Conservation (phyloP, 2,329 filamentous ascomycete species). For the Pseudogymnoascus sp. region DNA sequence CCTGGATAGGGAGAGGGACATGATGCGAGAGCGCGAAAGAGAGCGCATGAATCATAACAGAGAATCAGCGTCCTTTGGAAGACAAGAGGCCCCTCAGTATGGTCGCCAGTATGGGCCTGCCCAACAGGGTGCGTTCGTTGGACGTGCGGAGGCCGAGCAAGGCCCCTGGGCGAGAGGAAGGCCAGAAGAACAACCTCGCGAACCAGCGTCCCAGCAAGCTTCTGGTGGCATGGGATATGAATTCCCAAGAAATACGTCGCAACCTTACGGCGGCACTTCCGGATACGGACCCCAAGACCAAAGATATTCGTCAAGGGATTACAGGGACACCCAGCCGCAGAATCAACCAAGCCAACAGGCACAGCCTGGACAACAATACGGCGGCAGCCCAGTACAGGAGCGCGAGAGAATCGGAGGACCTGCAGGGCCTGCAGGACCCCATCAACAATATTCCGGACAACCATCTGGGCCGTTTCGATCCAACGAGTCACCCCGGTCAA, state of each 20-base stretch:
- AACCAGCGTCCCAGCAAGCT: slow-evolving; percentile 14
- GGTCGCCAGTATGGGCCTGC: slow-evolving; percentile 19
- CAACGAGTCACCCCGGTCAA: slow-evolving; percentile 38
- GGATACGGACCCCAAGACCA: slow-evolving; percentile 30
- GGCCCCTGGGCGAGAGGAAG: slow-evolving; percentile 23
- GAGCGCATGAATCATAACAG: background rate
- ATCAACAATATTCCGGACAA: slow-evolving; percentile 27
- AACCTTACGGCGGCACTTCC: slow-evolving; percentile 22
- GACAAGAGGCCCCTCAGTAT: slow-evolving; percentile 9
- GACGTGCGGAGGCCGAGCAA: slow-evolving; percentile 23
- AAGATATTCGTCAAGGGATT: slow-evolving; percentile 22
- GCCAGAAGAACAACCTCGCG: slow-evolving; percentile 14
- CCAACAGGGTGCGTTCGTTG: slow-evolving; percentile 18
- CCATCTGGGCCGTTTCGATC: slow-evolving; percentile 36
- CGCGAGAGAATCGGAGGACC: slow-evolving; percentile 7
- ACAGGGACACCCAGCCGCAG: slow-evolving; percentile 27
- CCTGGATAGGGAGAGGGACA: slow-evolving; percentile 15
- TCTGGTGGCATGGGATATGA: slow-evolving; percentile 21
- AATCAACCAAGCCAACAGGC: slow-evolving; percentile 29
- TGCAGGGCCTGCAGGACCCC: slow-evolving; percentile 29
- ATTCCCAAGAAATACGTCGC: slow-evolving; percentile 20
- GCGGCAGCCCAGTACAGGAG: slow-evolving; percentile 16
- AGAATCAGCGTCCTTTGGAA: background rate
- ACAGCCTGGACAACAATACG: slow-evolving; percentile 27
- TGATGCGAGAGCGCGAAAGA: slow-evolving; percentile 5